Conservation (phyloP, 2,329 filamentous ascomycete species). For the Setomelanomma holmii region DNA sequence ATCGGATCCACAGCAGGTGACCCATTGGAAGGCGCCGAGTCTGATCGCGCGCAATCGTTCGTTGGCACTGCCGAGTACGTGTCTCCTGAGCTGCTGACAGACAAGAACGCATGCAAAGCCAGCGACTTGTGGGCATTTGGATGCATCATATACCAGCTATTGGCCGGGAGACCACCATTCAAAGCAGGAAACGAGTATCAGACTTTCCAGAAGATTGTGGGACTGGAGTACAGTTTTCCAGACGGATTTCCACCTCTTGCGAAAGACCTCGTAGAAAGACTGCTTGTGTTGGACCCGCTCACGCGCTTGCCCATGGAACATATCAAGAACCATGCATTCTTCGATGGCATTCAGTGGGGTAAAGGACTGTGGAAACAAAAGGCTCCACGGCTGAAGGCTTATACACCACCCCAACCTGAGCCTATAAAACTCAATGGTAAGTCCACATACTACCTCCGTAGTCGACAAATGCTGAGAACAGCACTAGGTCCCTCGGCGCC, state of each 20-base stretch:
- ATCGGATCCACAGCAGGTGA: conserved; percentile 52
- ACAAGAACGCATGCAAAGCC: conserved; percentile 96
- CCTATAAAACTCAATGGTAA: conserved; percentile 61
- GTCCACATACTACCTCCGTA: conserved; percentile 4
- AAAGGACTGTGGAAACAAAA: conserved; percentile 87
- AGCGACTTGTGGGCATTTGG: conserved; percentile 99
- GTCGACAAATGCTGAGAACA: not conserved
- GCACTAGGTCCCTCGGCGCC: conserved; percentile 37
- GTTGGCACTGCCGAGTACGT: conserved; percentile 98
- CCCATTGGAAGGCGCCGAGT: conserved; percentile 65
- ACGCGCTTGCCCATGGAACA: conserved; percentile 90
- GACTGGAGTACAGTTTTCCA: conserved; percentile 92
- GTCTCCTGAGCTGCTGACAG: conserved; percentile 93
- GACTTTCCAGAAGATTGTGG: conserved; percentile 98
- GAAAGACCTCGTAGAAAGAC: conserved; percentile 85
- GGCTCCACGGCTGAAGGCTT: conserved; percentile 84
- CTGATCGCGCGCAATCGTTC: conserved; percentile 86
- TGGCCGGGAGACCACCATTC: conserved; percentile 96
- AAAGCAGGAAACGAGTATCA: conserved; percentile 95
- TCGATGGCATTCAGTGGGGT: conserved; percentile 85
- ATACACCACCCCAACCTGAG: conserved; percentile 78
- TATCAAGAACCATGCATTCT: conserved; percentile 96
- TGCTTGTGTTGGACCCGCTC: conserved; percentile 86
- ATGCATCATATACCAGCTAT: conserved; percentile 94
- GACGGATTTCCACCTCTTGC: conserved; percentile 85